phyloP scores from a whole-genome alignment of 306 rosid genomes.

The Alnus glutinosa region DNA sequence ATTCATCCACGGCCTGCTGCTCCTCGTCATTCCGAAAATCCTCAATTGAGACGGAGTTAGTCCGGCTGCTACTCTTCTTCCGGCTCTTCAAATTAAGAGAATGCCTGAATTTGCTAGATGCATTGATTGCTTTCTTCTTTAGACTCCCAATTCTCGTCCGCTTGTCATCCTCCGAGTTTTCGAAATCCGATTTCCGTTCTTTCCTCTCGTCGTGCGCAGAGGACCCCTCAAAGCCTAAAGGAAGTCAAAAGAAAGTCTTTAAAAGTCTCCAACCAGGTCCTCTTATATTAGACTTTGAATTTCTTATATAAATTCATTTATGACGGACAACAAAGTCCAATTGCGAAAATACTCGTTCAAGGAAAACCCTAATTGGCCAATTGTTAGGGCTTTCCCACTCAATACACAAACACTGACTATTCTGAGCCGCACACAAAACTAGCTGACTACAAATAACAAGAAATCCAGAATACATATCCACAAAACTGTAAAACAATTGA shows the following conservation, averaged over 20 bases:
- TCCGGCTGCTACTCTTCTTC: conserved; percentile 41
- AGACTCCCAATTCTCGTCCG: conserved; percentile 64
- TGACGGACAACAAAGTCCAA: background rate
- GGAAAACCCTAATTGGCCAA: background rate
- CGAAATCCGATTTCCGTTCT: conserved; percentile 74
- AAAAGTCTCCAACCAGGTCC: background rate
- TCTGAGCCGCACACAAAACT: background rate
- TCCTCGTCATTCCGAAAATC: conserved; percentile 84
- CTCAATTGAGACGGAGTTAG: conserved; percentile 67
- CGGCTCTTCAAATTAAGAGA: conserved; percentile 71
- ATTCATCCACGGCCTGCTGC: conserved; percentile 68
- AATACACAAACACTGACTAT: background rate
- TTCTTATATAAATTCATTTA: background rate
- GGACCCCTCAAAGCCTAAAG: conserved; percentile 75
- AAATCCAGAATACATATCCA: background rate
- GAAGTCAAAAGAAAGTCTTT: background rate
- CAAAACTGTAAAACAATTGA: background rate
- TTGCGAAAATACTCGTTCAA: background rate
- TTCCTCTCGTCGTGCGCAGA: conserved; percentile 66
- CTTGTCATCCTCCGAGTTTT: conserved; percentile 78
- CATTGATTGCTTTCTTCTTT: conserved; percentile 81
- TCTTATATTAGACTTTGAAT: background rate
- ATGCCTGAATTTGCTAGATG: conserved; percentile 79
- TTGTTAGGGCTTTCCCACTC: too few relatives aligned
- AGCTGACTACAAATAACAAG: background rate